phyloP scores from a whole-genome alignment of 2,329 filamentous ascomycete species.

The Tolypocladium pustulatum region DNA sequence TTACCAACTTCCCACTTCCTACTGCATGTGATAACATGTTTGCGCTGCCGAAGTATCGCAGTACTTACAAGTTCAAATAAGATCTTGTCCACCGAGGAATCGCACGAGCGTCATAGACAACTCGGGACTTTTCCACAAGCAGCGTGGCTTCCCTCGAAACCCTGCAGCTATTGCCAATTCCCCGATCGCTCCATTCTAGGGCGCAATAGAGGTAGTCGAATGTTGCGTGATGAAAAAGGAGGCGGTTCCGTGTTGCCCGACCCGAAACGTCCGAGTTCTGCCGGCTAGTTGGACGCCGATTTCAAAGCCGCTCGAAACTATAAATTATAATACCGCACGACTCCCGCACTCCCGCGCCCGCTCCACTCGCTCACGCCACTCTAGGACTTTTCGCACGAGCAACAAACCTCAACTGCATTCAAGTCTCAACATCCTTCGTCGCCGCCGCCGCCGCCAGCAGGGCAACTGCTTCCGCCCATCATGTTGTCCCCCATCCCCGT shows the following conservation, averaged over 20 bases:
- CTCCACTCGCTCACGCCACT: not conserved
- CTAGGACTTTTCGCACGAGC: not conserved
- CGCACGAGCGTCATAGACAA: not conserved
- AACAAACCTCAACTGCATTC: not conserved
- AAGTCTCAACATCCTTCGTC: not conserved
- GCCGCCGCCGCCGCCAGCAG: not conserved
- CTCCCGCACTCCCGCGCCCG: not conserved
- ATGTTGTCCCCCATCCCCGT: conserved; percentile 52
- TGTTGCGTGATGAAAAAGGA: not conserved
- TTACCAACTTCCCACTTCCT: no score
- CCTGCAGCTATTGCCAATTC: not conserved
- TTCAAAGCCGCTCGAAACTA: not conserved
- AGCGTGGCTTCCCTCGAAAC: not conserved
- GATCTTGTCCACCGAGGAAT: not conserved
- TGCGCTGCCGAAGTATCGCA: not conserved
- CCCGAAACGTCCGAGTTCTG: not conserved
- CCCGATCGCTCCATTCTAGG: not conserved
- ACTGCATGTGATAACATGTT: no score
- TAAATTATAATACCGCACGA: not conserved
- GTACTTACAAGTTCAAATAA: not conserved
- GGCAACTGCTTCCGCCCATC: conserved; percentile 1
- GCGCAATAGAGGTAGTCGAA: not conserved
- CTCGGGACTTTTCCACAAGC: not conserved
- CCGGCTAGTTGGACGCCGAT: not conserved
- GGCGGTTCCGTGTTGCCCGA: not conserved